A percentile compares a stretch with the other conserved stretches of the same genome.
phyloP scores from a whole-genome alignment of 805 yeast species.

The Saccharomycopsis amapae region DNA sequence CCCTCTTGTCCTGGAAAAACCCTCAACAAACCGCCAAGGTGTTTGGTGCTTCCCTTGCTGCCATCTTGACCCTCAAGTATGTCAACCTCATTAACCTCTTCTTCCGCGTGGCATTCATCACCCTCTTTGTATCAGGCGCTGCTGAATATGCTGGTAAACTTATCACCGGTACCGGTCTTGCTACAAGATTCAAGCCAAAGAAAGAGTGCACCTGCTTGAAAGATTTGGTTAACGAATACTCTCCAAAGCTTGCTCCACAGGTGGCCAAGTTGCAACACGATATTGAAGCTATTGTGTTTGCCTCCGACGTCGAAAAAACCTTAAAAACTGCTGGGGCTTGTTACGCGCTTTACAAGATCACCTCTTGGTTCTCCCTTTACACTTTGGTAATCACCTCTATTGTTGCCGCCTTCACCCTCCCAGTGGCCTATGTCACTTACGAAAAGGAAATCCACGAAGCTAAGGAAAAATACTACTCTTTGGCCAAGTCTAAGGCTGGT shows the following conservation, averaged over 20 bases:
- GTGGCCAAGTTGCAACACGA: conserved; percentile 25
- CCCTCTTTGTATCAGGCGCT: conserved; percentile 55
- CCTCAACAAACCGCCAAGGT: conserved; percentile 74
- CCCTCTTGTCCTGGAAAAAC: conserved; percentile 63
- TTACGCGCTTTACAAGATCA: conserved; percentile 62
- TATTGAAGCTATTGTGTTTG: conserved; percentile 50
- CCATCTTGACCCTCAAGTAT: conserved; percentile 51
- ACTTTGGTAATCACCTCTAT: conserved; percentile 52
- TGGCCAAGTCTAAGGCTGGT: conserved; percentile 38
- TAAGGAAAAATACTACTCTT: conserved; percentile 37
- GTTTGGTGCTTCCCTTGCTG: conserved; percentile 53
- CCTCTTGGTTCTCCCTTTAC: conserved; percentile 71
- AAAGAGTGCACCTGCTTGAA: not conserved
- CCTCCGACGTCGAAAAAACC: conserved; percentile 66
- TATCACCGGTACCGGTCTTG: conserved; percentile 70
- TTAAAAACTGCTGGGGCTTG: conserved; percentile 62
- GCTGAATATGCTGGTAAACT: conserved; percentile 73
- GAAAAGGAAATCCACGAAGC: conserved; percentile 66
- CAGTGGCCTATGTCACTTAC: conserved; percentile 65
- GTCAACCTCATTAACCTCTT: conserved; percentile 56
- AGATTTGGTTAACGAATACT: not conserved
- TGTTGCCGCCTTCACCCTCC: conserved; percentile 62
- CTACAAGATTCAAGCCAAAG: conserved; percentile 65
- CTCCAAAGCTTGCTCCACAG: not conserved
- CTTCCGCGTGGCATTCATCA: conserved; percentile 53